Base-by-base conservation (phyloP, 2,329 filamentous ascomycete species). In the Fusarium sororula region DNA sequence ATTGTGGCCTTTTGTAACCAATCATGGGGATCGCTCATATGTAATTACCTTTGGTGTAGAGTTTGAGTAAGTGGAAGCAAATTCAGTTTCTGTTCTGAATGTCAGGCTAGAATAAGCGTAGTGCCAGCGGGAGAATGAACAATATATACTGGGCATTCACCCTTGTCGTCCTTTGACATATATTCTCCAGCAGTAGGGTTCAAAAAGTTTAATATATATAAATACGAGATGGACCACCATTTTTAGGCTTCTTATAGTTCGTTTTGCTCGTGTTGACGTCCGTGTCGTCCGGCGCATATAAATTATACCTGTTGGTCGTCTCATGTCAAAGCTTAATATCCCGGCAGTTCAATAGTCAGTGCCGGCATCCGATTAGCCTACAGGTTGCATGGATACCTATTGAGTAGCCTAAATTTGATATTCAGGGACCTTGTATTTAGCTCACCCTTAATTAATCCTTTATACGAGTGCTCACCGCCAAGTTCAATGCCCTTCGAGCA, bases 121-220 rank as follows among this genome's bases (percentile, higher is more conserved):
- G 1, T 54, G 14, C 1, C 6, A n/a, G 1, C 1, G 15, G 7
- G 11, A 38, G 2, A n/a, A 9, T n/a, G 7, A 1, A 17, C 20
- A 10, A 39, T 54, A 28, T 28, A 39, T 54, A 53, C 9, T 20
- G 2, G 7, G 4, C 5, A 6, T n/a, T 41, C 20, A 18, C n/a
- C 51, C 24, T 39, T 2, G 50, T 38, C 10, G 7, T 54, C 10
- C 3, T n/a, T 39, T 17, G 2, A 18, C 9, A 12, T 6, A 0
- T 7, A 14, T 28, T 39, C 7, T 30, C 51, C 17, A 9, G 4
- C 2, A 10, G 18, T 10, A 37, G 9, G 51, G 24, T 10, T 54
- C 6, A 0, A 2, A 41, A 55, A 30, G 24, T 28, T 14, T 30
- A 18, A 55, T n/a, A n/a, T 14, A n/a, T 17, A 13, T 18, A 18